Evolutionary conservation across 192 early-diverging fungal genomes (phyloP).

Genomic region (Backusella westeae): DNA sequence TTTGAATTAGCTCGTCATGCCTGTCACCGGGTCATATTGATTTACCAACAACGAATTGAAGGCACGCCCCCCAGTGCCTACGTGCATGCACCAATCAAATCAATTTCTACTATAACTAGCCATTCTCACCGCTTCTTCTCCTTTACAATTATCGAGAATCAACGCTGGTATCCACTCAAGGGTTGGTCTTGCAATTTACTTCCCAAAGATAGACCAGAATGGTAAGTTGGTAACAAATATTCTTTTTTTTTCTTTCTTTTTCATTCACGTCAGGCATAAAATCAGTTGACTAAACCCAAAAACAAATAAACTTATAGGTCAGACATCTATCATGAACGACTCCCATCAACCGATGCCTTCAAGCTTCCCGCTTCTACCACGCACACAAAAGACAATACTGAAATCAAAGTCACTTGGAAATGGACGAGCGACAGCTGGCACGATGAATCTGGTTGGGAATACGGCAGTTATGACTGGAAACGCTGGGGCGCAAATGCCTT

Average conservation of each 20-base stretch:
- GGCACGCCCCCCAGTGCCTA: background rate
- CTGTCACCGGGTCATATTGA: background rate
- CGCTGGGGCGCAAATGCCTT: background rate
- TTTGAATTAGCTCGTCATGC: background rate
- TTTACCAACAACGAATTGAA: background rate
- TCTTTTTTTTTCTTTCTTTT: background rate
- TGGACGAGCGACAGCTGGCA: background rate
- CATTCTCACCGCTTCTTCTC: background rate
- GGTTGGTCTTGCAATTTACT: background rate
- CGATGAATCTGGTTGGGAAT: background rate
- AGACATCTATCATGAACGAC: background rate
- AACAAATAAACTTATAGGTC: background rate
- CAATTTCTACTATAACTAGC: too few relatives aligned
- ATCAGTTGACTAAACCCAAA: background rate
- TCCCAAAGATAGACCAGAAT: background rate
- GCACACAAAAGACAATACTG: background rate
- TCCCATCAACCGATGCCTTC: background rate
- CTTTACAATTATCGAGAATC: background rate
- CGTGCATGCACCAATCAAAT: background rate
- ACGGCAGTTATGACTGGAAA: background rate
- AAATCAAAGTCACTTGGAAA: background rate
- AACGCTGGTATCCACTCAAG: background rate
- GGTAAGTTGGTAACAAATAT: background rate
- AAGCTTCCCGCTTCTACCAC: background rate
- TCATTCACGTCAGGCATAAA: background rate